Evolutionary conservation across 1,139 yeast species (phyloP).

Genomic region (Saccharomyces hybrid): DNA sequence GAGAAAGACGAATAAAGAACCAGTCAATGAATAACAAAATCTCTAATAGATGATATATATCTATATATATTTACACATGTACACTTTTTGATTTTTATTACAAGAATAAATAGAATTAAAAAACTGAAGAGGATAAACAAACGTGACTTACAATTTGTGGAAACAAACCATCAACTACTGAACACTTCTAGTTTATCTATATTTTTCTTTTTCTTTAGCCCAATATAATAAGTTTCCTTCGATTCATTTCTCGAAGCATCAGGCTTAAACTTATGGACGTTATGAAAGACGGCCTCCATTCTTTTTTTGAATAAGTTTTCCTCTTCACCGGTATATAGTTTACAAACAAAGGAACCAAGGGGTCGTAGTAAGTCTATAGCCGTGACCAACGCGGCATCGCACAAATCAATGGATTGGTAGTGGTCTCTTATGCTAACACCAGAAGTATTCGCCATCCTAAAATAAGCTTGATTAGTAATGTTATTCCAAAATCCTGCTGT

Average conservation of each 20-base stretch:
- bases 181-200: slow-evolving; percentile 46
- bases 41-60: neutral
- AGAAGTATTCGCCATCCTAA: slow-evolving; percentile 68
- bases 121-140: neutral
- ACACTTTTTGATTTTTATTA: too few relatives aligned
- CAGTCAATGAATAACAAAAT: slow-evolving; percentile 19
- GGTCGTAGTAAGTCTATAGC: slow-evolving; percentile 61
- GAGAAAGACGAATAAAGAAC: slow-evolving; percentile 17
- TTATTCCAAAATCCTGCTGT: slow-evolving; percentile 56
- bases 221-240: slow-evolving; percentile 66
- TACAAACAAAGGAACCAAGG: slow-evolving; percentile 66
- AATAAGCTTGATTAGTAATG: slow-evolving; percentile 69
- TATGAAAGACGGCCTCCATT: slow-evolving; percentile 48
- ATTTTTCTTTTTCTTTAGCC: slow-evolving; percentile 40
- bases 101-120: too few relatives aligned
- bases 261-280: slow-evolving; percentile 53
- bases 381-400: slow-evolving; percentile 82
- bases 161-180: slow-evolving; percentile 6
- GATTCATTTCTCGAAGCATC: slow-evolving; percentile 53
- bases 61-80: neutral
- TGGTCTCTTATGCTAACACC: slow-evolving; percentile 61
- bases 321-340: slow-evolving; percentile 66
- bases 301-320: slow-evolving; percentile 51
- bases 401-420: slow-evolving; percentile 54
- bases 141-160: neutral